phyloP scores from a whole-genome alignment of 2,329 filamentous ascomycete genomes.

The Aureobasidium sp. region DNA sequence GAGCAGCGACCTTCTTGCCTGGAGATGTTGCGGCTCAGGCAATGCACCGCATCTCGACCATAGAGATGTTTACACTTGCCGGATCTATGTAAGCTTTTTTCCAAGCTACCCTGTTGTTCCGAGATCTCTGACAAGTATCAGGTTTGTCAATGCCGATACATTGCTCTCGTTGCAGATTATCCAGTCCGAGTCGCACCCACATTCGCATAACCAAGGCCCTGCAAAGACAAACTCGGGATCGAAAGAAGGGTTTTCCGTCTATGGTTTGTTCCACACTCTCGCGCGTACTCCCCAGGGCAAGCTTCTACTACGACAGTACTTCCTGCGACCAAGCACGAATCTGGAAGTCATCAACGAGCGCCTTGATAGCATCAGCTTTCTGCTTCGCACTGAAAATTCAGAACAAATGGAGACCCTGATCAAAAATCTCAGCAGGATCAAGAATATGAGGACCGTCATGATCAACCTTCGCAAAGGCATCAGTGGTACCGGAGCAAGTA shows the following conservation, averaged over 20 bases:
- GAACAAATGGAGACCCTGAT: constrained; percentile 54
- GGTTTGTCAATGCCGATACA: constrained; percentile 77
- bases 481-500: constrained; percentile 44
- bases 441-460: constrained; percentile 63
- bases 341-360: constrained; percentile 59
- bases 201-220: constrained; percentile 65
- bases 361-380: constrained; percentile 57
- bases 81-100: constrained; percentile 45
- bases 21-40: constrained; percentile 46
- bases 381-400: constrained; percentile 60
- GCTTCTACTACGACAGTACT: constrained; percentile 62
- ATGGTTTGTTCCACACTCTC: constrained; percentile 68
- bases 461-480: constrained; percentile 68
- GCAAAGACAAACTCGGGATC: constrained; percentile 50
- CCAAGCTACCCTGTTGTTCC: not conserved
- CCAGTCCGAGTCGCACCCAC: constrained; percentile 72
- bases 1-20: constrained; percentile 53
- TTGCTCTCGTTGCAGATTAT: constrained; percentile 77
- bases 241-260: constrained; percentile 78
- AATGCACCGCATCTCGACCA: constrained; percentile 50
- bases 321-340: constrained; percentile 69
- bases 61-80: constrained; percentile 67
- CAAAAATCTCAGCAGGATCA: constrained; percentile 58
- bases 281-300: constrained; percentile 74
- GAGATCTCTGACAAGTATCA: constrained; percentile 25